Evolutionary conservation across 345 rosid species (phyloP).

Genomic region (Syzygium aromaticum): DNA sequence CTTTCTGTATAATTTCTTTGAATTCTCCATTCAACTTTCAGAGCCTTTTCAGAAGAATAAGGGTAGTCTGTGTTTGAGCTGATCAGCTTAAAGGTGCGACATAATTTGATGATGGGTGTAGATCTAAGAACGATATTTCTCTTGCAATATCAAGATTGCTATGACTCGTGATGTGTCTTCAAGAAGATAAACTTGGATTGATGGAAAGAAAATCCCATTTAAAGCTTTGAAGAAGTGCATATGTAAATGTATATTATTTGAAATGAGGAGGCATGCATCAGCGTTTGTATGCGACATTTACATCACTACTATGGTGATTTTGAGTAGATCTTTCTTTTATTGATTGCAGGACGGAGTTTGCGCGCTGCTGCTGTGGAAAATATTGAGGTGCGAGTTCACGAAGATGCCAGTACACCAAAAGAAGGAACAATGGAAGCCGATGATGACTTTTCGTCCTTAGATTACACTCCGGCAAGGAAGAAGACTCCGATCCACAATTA

Average conservation of each 20-base stretch:
- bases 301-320: background rate
- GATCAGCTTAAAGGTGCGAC: background rate
- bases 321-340: background rate
- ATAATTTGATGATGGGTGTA: background rate
- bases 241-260: background rate
- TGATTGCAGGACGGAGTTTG: slow-evolving; percentile 1
- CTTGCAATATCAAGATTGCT: background rate
- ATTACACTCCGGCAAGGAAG: slow-evolving; percentile 10
- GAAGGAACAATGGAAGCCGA: background rate
- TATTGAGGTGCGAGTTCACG: background rate
- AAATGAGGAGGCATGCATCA: background rate
- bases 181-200: background rate
- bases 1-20: background rate
- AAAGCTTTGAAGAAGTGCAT: background rate
- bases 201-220: background rate
- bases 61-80: background rate
- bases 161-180: background rate
- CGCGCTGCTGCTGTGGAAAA: background rate
- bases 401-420: background rate
- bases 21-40: background rate
- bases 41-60: background rate
- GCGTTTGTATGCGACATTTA: background rate
- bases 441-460: background rate
- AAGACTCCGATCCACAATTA: slow-evolving; percentile 14
- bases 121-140: background rate